Percentiles rank a stretch among this genome's conserved stretches.
These are phyloP conservation scores for Sporothrix globosa DNA, from an alignment of 2,329 filamentous ascomycete genomes.

Conservation along the genomic window DNA sequence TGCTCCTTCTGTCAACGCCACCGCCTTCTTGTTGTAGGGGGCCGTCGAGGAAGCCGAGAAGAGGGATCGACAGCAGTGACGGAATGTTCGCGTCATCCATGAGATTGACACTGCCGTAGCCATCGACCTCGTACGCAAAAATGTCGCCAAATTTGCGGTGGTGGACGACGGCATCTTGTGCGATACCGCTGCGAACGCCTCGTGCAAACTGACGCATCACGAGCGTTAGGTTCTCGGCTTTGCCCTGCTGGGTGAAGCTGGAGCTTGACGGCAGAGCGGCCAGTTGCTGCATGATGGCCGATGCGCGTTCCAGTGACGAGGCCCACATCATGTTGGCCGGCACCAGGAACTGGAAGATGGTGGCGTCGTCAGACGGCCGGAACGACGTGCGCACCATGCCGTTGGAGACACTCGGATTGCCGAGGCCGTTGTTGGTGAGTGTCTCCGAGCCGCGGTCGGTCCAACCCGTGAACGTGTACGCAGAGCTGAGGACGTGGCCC, in stretches of 20 bases:
- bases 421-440: conserved; percentile 72
- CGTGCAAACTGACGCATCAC: conserved; percentile 62
- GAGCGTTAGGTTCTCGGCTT: conserved; percentile 49
- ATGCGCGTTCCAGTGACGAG: conserved; percentile 58
- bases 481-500: conserved; percentile 58
- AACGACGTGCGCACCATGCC: conserved; percentile 86
- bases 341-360: conserved; percentile 82
- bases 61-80: conserved; percentile 62
- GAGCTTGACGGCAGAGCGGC: conserved; percentile 36
- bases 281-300: conserved; percentile 51
- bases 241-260: conserved; percentile 32
- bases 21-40: neutral
- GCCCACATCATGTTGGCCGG: conserved; percentile 87
- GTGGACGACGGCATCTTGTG: conserved; percentile 35
- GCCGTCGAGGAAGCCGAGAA: conserved; percentile 57
- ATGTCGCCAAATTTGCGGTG: conserved; percentile 57
- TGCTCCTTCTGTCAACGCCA: conserved; percentile 40
- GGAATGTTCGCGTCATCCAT: conserved; percentile 73
- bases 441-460: conserved; percentile 80
- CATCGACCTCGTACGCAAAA: conserved; percentile 74
- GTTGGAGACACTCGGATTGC: conserved; percentile 76
- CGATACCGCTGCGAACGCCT: conserved; percentile 45
- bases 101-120: conserved; percentile 62
- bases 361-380: conserved; percentile 85
- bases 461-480: conserved; percentile 76